Percentiles rank a stretch among this genome's conserved stretches.
Evolutionary conservation across 2,329 filamentous ascomycete species (phyloP).

Genomic region (Rachicladosporium sp.): DNA sequence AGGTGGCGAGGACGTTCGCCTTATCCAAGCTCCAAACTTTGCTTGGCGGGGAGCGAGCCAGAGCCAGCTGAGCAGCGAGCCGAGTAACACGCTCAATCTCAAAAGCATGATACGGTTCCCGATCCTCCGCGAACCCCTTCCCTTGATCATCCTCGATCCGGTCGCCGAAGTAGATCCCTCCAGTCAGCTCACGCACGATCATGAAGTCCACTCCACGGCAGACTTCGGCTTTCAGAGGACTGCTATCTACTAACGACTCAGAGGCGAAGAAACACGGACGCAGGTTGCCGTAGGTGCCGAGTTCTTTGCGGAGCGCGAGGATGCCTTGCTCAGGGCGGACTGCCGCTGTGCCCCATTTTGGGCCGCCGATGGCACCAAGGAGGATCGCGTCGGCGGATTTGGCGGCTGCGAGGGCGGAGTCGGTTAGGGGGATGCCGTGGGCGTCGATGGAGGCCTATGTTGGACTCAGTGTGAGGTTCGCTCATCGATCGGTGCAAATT

Average conservation of each 20-base stretch:
- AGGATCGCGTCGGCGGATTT: constrained; percentile 81
- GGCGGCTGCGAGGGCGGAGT: constrained; percentile 69
- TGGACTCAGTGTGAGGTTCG: constrained; percentile 1
- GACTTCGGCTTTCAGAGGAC: constrained; percentile 74
- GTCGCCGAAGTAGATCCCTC: constrained; percentile 92
- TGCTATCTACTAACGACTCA: constrained; percentile 68
- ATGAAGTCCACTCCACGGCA: constrained; percentile 84
- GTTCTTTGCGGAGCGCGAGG: constrained; percentile 81
- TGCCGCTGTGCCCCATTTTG: constrained; percentile 83
- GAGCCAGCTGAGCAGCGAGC: constrained; percentile 67
- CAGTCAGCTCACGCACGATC: constrained; percentile 83
- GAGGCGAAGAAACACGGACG: constrained; percentile 93
- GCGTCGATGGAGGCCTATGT: constrained; percentile 75
- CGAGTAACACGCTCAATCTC: constrained; percentile 85
- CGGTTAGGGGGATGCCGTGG: constrained; percentile 64
- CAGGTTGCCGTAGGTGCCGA: constrained; percentile 88
- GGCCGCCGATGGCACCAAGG: constrained; percentile 88
- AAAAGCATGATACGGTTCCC: constrained; percentile 68
- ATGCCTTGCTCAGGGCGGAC: constrained; percentile 90
- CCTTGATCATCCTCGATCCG: constrained; percentile 63
- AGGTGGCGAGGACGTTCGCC: constrained; percentile 89
- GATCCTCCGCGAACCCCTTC: constrained; percentile 65
- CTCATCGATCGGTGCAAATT: too few species aligned
- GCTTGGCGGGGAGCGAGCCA: constrained; percentile 44
- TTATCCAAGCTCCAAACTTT: constrained; percentile 86